Evolutionary conservation across 2,329 filamentous ascomycete genomes (phyloP), one percentile per base, ranked within the genome.

Genomic region (Penicillium rolfsii): DNA sequence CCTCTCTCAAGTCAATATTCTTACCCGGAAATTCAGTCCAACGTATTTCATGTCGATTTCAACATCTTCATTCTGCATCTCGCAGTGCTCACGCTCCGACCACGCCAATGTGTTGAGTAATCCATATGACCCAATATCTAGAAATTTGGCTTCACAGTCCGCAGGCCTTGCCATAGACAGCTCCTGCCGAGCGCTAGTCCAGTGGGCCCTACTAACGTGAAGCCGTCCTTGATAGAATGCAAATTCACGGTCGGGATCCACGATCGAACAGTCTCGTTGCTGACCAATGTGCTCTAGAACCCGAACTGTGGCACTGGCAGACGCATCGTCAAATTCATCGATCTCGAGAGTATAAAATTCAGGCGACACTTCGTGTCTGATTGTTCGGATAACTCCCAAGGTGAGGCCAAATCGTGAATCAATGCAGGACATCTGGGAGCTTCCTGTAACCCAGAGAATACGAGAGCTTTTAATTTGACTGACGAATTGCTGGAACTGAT

Each of bases 241-340:
- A 61, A 71, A 76, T 57, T 78, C 75, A 24, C 54, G 54, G n/a
- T 63, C 61, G 7, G 52, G 61, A 14, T 41, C 26, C 1, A 14
- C 3, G 3, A 16, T 4, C 16, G 19, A 22, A n/a, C 22, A 16
- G 16, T 24, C 30, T 6, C 2, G 16, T 24, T 43, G 36, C 36
- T 41, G 36, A 5, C 1, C 36, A 2, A 58, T 41, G 1, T 63
- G 45, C 8, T 60, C 14, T 22, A 40, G 55, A 16, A 53, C 58
- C 8, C 30, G 55, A 30, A 57, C 19, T n/a, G 60, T 16, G n/a
- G 55, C 16, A 22, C 35, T 16, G 4, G 16, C 41, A 9, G 56
- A 53, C 4, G 28, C 35, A n/a, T 58, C 24, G 22, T 63, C 52
- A 12, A 60, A 55, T 0, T 36, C 12, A 19, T 72, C 66, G 9